Percentiles rank a stretch among this genome's conserved stretches.
Evolutionary conservation across 305 asterid genomes (phyloP).

Genomic region (Fraxinus platypoda): DNA sequence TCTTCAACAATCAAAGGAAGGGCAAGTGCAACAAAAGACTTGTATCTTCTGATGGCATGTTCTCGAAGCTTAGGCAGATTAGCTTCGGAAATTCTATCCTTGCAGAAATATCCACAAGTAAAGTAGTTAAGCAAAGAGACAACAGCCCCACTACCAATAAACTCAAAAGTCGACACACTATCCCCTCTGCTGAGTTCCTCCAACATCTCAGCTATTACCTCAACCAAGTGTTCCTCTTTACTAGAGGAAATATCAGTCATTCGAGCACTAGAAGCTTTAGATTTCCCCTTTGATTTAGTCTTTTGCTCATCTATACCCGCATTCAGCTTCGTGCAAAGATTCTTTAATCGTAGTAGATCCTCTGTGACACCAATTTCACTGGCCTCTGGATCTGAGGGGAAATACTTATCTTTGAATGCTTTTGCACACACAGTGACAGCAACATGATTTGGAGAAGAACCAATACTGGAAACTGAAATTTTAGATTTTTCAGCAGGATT

Average conservation of each 20-base stretch:
- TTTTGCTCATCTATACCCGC: conserved; percentile 59
- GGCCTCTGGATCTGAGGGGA: conserved; percentile 71
- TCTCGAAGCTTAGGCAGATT: conserved; percentile 74
- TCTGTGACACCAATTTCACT: conserved; percentile 72
- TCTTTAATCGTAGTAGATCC: conserved; percentile 83
- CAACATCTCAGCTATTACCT: conserved; percentile 72
- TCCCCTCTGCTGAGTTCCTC: conserved; percentile 86
- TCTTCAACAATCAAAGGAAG: conserved; percentile 58
- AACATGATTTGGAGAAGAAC: conserved; percentile 52
- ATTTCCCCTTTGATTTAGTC: conserved; percentile 76
- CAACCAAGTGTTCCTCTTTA: conserved; percentile 70
- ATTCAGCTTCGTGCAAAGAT: conserved; percentile 73
- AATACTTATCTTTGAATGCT: conserved; percentile 84
- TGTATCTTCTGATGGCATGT: conserved; percentile 82
- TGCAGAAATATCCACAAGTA: conserved; percentile 81
- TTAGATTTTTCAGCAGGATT: conserved; percentile 57
- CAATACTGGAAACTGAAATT: conserved; percentile 40
- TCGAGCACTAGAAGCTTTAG: conserved; percentile 59
- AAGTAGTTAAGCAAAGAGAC: conserved; percentile 81
- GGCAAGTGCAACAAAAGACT: conserved; percentile 74
- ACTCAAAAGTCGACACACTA: conserved; percentile 97
- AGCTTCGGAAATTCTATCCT: conserved; percentile 70
- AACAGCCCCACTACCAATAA: conserved; percentile 94
- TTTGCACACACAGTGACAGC: conserved; percentile 85
- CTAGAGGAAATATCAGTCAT: conserved; percentile 51